Base-by-base conservation (phyloP, 805 yeast species). In the Kodamaea kakaduensis region DNA sequence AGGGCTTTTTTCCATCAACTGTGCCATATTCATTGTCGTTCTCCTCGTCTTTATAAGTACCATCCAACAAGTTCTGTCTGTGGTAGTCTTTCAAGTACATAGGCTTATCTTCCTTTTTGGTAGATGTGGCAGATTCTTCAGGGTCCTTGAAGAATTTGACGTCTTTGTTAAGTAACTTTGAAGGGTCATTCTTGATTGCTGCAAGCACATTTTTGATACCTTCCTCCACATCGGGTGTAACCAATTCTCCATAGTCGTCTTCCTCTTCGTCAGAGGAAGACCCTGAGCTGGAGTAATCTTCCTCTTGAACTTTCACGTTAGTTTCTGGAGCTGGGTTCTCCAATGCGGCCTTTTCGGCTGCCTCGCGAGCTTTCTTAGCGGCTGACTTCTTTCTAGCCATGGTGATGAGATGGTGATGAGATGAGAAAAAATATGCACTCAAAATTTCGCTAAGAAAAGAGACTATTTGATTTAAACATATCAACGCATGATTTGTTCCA, bases 341-440 rank as follows among this genome's bases (percentile, higher is more conserved):
- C 14, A 25, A 17, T 2, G 32, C 35, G 7, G 29, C 32, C 18
- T 34, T 34, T 15, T 19, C 40, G 24, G 42, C 71, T 41, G 71
- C 79, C 36, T 61, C 69, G 52, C 64, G 69, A 8, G 89, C 89
- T 51, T 64, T 81, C 52, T 81, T 83, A 37, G 88, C 68, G 25
- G 89, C 88, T 16, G 90, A 81, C 71, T 84, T 84, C 79, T 84
- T 85, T 76, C 94, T 80, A 27, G 93, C 81, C 95, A 84, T 84
- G 25, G 17, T 37, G n/a, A 15, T 26, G 25, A 23, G 25, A 13
- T 8, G n/a, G n/a, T n/a, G n/a, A n/a, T n/a, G n/a, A n/a, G n/a
- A n/a, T n/a, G n/a, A n/a, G n/a, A n/a, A n/a, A n/a, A n/a, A n/a
- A n/a, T n/a, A n/a, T n/a, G n/a, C n/a, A n/a, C n/a, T n/a, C n/a